Base-by-base conservation (phyloP, 192 early-diverging fungal species). In the Rhizophagus sp. region DNA sequence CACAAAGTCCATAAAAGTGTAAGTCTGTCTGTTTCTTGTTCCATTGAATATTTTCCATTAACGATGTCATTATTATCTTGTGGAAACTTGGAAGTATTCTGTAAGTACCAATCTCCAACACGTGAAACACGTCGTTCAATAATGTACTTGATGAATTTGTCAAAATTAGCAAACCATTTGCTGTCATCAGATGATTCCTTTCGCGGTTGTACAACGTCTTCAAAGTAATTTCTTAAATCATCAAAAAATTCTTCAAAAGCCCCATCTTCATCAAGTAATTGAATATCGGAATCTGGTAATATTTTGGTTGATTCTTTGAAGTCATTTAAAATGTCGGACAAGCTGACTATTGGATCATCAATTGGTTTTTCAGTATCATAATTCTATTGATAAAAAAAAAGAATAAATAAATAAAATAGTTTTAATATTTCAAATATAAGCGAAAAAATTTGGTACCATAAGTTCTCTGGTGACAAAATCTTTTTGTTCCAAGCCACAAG, bases 41-140 rank as follows among this genome's bases (percentile, higher is more conserved):
- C 61, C 19, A 81, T 15, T 24, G 44, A 62, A 66, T 76, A 63
- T n/a, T 57, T 62, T 19, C 30, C 61, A 39, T 61, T 61, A 1
- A 70, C 19, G 62, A 76, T 66, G 5, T 81, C 80, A 63, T 12
- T 75, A 17, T 81, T 80, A 67, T 76, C 71, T 24, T 74, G 27
- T 24, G 74, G 75, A 44, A 81, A 76, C 4, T 65, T 80, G n/a
- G 9, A 4, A 49, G 63, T 63, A 62, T 81, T 81, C 44, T 30
- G 41, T 27, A 22, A 10, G 39, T 78, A 81, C 80, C 80, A 81
- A 33, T 76, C n/a, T 67, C 66, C 17, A 1, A 70, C 74, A 47
- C 80, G 80, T 49, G 24, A 22, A 39, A 75, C 12, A 33, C 80
- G 62, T 12, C 80, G 34, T 4, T 76, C 36, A 22, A 78, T 67